A percentile compares a stretch with the other conserved stretches of the same genome.
phyloP scores from a whole-genome alignment of 768 basidiomycete species.

The Ramaria sp. region DNA sequence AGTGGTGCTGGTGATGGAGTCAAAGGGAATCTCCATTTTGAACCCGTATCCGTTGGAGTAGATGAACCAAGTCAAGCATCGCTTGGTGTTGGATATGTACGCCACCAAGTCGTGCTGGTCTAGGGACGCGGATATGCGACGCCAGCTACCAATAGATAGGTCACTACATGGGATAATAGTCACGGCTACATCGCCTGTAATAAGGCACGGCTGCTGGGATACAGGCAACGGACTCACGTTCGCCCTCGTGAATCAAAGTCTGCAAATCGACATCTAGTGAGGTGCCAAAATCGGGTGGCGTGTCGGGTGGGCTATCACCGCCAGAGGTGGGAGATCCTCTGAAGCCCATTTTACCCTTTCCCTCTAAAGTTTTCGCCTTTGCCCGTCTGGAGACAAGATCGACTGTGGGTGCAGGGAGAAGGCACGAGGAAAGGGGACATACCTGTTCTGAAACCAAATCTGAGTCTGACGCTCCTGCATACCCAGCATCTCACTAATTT shows the following conservation, averaged over 20 bases:
- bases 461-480: slow-evolving; percentile 85
- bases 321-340: slow-evolving; percentile 14
- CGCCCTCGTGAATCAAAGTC: slow-evolving; percentile 62
- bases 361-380: slow-evolving; percentile 66
- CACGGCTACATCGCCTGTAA: slow-evolving; percentile 35
- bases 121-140: slow-evolving; percentile 49
- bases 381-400: slow-evolving; percentile 44
- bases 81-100: slow-evolving; percentile 59
- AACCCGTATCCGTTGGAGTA: slow-evolving; percentile 61
- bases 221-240: slow-evolving; percentile 39
- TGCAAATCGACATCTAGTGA: slow-evolving; percentile 52
- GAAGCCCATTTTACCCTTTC: slow-evolving; percentile 26
- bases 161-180: slow-evolving; percentile 69
- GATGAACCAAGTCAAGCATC: slow-evolving; percentile 70
- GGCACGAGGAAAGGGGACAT: slow-evolving; percentile 8
- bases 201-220: not conserved
- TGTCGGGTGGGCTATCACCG: slow-evolving; percentile 25
- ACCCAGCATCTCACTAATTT: slow-evolving; percentile 62
- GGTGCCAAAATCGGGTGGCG: slow-evolving; percentile 40
- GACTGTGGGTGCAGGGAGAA: slow-evolving; percentile 2
- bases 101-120: slow-evolving; percentile 60
- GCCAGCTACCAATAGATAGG: slow-evolving; percentile 70
- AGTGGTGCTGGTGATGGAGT: slow-evolving; percentile 45
- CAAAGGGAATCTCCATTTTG: slow-evolving; percentile 78
- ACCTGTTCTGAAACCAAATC: slow-evolving; percentile 88